phyloP scores from a whole-genome alignment of 192 early-diverging fungal species.

The Fimicolochytrium jonesii region DNA sequence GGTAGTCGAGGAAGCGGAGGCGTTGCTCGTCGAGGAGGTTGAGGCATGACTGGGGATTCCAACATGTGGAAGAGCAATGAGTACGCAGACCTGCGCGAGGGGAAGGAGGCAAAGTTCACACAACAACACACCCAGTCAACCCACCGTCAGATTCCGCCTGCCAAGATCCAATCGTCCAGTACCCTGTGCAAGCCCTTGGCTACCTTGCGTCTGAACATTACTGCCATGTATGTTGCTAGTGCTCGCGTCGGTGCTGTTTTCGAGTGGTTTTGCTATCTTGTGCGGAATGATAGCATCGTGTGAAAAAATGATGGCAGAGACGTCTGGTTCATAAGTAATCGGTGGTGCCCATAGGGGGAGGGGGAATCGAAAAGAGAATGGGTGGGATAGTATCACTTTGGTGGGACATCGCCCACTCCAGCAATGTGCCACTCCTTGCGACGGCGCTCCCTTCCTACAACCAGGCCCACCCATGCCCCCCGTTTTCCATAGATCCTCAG shows the following conservation, averaged over 20 bases:
- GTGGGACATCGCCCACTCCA: too few species aligned
- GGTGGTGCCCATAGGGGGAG: too few species aligned
- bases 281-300: too few species aligned
- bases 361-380: not conserved
- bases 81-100: not conserved
- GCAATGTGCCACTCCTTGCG: not conserved
- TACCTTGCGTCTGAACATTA: not conserved
- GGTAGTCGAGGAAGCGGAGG: constrained; percentile 48
- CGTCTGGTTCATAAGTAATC: not conserved
- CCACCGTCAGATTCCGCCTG: not conserved
- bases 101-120: not conserved
- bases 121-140: not conserved
- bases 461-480: too few species aligned
- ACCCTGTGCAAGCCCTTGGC: too few species aligned
- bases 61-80: not conserved
- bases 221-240: not conserved
- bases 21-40: constrained; percentile 30
- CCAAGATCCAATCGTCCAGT: not conserved
- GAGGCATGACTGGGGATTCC: constrained; percentile 12
- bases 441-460: not conserved
- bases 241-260: too few species aligned
- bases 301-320: too few species aligned
- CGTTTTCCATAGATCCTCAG: not conserved
- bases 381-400: not conserved
- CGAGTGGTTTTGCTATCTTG: too few species aligned